Conservation (phyloP, 305 asterid species). For the Fraxinus sp. region DNA sequence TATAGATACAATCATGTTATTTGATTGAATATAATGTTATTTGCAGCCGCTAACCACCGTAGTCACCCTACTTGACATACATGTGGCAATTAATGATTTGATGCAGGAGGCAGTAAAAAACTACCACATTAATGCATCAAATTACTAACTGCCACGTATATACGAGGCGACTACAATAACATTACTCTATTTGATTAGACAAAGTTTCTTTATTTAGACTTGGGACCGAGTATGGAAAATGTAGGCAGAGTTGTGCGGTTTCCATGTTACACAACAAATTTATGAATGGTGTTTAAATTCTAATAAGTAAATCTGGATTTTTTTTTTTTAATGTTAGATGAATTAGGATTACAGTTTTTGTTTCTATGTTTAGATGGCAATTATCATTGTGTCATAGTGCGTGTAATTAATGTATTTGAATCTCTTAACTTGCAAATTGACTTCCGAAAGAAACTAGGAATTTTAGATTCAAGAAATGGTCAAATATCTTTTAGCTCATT, state of each 20-base stretch:
- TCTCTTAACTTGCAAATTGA: background rate
- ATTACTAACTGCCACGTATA: no score
- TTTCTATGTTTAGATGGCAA: background rate
- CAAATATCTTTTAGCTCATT: background rate
- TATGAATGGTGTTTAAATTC: background rate
- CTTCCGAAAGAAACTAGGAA: background rate
- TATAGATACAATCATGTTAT: background rate
- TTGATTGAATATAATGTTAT: background rate
- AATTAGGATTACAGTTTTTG: background rate
- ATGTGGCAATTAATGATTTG: no score
- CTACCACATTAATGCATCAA: no score
- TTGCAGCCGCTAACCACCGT: no score
- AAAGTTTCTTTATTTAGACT: no score
- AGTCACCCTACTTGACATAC: no score
- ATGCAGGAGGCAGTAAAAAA: no score
- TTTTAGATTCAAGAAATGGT: background rate
- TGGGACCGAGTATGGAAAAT: no score
- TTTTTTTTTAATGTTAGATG: background rate
- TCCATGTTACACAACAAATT: background rate
- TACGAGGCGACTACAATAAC: no score
- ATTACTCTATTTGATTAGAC: background rate
- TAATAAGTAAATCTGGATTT: background rate
- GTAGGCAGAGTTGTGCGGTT: background rate
- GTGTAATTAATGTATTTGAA: background rate
- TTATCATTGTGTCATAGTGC: background rate